These are phyloP conservation scores for Chytriomyces sp. DNA, from an alignment of 192 early-diverging fungal genomes.

Conservation along the genomic window DNA sequence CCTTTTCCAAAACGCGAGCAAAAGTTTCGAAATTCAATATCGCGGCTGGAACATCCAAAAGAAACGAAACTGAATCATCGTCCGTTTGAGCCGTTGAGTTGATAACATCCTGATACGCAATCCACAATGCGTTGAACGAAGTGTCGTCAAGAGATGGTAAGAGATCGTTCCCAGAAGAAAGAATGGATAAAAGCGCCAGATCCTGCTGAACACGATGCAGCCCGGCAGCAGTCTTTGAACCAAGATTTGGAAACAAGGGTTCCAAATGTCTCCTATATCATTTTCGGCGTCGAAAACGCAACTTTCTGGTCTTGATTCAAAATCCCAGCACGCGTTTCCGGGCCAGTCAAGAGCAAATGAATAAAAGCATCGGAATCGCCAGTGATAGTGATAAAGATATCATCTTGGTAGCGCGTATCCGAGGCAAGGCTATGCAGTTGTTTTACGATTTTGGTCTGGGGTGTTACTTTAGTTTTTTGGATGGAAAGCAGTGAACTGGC, in stretches of 20 bases:
- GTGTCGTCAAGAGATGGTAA: neutral
- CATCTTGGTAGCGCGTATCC: neutral
- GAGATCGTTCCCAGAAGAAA: conserved; percentile 11
- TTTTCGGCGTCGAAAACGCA: neutral
- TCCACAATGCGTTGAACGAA: neutral
- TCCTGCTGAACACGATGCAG: conserved; percentile 8
- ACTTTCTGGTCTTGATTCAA: conserved; percentile 17
- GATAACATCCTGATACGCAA: neutral
- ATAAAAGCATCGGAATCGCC: conserved; percentile 16
- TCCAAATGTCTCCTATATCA: neutral
- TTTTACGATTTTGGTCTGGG: conserved; percentile 13
- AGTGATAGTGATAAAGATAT: conserved; percentile 4
- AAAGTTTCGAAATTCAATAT: neutral
- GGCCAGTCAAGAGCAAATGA: neutral
- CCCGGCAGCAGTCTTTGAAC: neutral
- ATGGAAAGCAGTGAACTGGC: too few relatives aligned
- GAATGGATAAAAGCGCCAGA: neutral
- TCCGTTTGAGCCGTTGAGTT: neutral
- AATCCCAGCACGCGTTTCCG: neutral
- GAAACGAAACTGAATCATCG: neutral
- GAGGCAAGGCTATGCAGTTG: neutral
- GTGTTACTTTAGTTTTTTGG: too few relatives aligned
- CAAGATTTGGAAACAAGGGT: neutral
- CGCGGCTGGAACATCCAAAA: neutral
- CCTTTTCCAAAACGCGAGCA: neutral